phyloP scores from a whole-genome alignment of 2,329 filamentous ascomycete species.

The Aspergillus versicolor region DNA sequence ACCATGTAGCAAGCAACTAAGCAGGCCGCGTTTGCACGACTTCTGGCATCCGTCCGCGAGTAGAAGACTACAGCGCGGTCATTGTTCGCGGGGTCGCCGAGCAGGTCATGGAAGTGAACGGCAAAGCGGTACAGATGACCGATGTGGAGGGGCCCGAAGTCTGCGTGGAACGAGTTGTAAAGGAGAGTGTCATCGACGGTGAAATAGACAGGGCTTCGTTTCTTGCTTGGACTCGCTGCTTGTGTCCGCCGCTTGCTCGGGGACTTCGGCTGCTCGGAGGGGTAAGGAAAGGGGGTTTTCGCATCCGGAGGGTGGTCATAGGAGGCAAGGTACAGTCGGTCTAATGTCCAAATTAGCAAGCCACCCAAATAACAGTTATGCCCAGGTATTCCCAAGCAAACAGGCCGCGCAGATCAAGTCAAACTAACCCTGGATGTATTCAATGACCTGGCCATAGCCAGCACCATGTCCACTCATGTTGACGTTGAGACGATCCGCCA shows the following conservation, averaged over 20 bases:
- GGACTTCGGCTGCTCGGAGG: constrained; percentile 58
- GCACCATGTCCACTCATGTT: constrained; percentile 52
- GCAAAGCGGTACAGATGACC: constrained; percentile 96
- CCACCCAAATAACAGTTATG: background rate
- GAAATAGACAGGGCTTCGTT: constrained; percentile 80
- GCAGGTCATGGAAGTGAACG: constrained; percentile 90
- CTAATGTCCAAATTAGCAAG: constrained; percentile 47
- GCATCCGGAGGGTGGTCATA: constrained; percentile 79
- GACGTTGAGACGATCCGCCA: constrained; percentile 16
- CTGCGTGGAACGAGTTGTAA: constrained; percentile 98
- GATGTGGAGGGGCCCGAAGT: constrained; percentile 96
- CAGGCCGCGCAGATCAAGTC: constrained; percentile 28
- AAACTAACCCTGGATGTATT: constrained; percentile 83
- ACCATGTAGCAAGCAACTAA: constrained; percentile 98
- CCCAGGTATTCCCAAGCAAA: no score
- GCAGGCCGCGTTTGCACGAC: constrained; percentile 86
- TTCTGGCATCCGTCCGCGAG: constrained; percentile 87
- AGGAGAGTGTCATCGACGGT: constrained; percentile 87
- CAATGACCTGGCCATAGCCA: constrained; percentile 84
- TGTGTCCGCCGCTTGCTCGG: constrained; percentile 72
- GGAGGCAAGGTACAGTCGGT: constrained; percentile 91
- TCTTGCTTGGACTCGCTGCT: constrained; percentile 56
- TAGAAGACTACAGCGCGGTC: constrained; percentile 91
- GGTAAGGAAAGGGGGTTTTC: constrained; percentile 84
- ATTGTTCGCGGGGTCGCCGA: constrained; percentile 88